Base-by-base conservation (phyloP, 1,284 basidiomycete species). In the Hemileia vastatrix region DNA sequence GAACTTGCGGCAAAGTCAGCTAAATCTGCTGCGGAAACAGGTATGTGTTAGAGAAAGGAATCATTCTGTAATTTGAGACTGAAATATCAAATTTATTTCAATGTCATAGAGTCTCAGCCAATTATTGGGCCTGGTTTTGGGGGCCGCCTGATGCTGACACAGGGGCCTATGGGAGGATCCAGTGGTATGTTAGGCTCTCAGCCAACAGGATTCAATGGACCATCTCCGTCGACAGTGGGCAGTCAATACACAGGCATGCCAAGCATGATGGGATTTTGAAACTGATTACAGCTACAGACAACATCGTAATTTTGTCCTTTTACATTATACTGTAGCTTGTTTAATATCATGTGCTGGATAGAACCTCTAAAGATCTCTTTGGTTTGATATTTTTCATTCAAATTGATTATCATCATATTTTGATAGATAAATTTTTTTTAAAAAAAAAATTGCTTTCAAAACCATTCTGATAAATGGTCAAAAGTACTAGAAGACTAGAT, bases 1-100 rank as follows among this genome's bases (percentile, higher is more conserved):
- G 90, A 92, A 72, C 83, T 83, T 52, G 82, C 83, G 40, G 86
- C 84, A 78, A 90, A 89, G 76, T 85, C 86, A 48, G 81, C 80
- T n/a, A 84, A 87, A 77, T 90, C 92, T 79, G 88, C 92, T 78
- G 83, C 88, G 74, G 84, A 84, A 54, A 73, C 77, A 15, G 67
- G 69, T 57, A 87, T 59, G 54, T 65, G 64, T 18, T 21, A 31
- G 24, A 47, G 19, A 48, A 57, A 32, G 57, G 45, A 24, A 44
- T 18, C 21, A 18, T n/a, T n/a, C n/a, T n/a, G n/a, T n/a, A n/a
- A n/a, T n/a, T n/a, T n/a, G n/a, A 9, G 45, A 15, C 48, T 59
- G 48, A 59, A 19, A 31, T 15, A 36, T 53, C 23, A 50, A 3
- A 47, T 23, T 13, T 6, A 47, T 32, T n/a, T 57, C 27, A 5